phyloP scores from a whole-genome alignment of 2,329 filamentous ascomycete species.

The Penicillium sp. region DNA sequence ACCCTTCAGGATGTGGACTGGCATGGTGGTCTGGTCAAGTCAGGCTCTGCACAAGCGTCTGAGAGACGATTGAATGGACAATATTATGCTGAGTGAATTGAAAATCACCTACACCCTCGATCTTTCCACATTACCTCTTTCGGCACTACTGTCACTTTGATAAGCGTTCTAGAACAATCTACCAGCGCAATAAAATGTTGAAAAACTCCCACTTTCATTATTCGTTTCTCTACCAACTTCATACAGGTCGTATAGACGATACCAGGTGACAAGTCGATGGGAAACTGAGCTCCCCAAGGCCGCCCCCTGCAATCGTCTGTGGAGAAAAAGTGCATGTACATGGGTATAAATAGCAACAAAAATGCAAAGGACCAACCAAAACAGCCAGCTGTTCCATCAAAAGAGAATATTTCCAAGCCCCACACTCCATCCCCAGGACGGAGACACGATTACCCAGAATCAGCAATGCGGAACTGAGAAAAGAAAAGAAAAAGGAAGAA shows the following conservation, averaged over 20 bases:
- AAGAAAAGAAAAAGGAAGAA: background rate
- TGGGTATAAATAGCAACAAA: background rate
- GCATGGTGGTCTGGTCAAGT: no score
- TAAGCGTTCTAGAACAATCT: background rate
- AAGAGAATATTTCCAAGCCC: background rate
- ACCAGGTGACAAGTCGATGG: background rate
- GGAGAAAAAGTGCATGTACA: background rate
- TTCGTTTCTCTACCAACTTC: background rate
- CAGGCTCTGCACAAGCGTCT: no score
- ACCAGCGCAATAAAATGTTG: background rate
- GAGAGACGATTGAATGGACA: no score
- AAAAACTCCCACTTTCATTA: background rate
- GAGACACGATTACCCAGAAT: background rate
- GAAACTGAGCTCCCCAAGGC: background rate
- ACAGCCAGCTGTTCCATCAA: background rate
- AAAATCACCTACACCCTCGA: no score
- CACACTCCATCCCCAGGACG: background rate
- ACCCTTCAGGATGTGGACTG: no score
- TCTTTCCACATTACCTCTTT: no score
- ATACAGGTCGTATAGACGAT: background rate
- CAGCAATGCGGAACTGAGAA: background rate
- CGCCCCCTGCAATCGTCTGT: background rate
- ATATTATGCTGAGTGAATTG: no score
- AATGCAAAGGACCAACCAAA: background rate
- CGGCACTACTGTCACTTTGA: no score